A percentile compares a stretch with the other conserved stretches of the same genome.
These are phyloP conservation scores for Bisporella sp. DNA, from an alignment of 2,329 filamentous ascomycete species.

Conservation along the genomic window DNA sequence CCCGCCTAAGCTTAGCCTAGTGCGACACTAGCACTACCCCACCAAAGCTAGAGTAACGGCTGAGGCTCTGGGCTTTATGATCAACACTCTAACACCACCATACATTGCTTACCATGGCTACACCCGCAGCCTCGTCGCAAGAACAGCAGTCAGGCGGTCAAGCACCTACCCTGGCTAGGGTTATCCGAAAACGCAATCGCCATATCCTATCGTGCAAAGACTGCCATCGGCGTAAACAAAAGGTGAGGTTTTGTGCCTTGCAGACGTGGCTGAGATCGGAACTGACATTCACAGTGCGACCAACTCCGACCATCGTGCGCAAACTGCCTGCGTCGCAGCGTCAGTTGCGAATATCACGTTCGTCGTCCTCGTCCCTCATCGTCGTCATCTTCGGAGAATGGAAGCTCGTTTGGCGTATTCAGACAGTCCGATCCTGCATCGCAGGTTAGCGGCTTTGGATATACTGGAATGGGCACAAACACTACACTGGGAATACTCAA, in stretches of 20 bases:
- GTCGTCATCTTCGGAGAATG: slow-evolving; percentile 22
- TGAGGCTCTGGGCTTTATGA: too few species aligned
- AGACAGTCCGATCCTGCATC: slow-evolving; percentile 16
- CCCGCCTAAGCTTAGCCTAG: too few species aligned
- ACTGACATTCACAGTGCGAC: slow-evolving; percentile 41
- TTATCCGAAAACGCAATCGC: too few species aligned
- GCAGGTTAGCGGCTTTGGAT: slow-evolving; percentile 39
- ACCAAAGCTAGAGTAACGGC: too few species aligned
- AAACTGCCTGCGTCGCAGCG: slow-evolving; percentile 51
- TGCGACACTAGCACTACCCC: too few species aligned
- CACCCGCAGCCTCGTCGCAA: too few species aligned
- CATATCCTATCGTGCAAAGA: slow-evolving; percentile 45
- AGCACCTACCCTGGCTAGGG: too few species aligned
- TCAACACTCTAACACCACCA: too few species aligned
- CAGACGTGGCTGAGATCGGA: not conserved
- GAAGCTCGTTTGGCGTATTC: slow-evolving; percentile 10
- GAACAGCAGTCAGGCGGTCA: too few species aligned
- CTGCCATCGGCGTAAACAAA: slow-evolving; percentile 52
- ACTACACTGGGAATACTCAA: slow-evolving; percentile 49
- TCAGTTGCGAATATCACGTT: slow-evolving; percentile 32
- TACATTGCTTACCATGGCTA: too few species aligned
- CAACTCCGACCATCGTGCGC: slow-evolving; percentile 47
- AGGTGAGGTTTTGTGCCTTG: slow-evolving; percentile 14
- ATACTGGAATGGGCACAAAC: slow-evolving; percentile 42
- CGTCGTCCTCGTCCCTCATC: slow-evolving; percentile 47